Base-by-base conservation (phyloP, 352 stramenopile species). In the Phytophthora macrochlamydospora region DNA sequence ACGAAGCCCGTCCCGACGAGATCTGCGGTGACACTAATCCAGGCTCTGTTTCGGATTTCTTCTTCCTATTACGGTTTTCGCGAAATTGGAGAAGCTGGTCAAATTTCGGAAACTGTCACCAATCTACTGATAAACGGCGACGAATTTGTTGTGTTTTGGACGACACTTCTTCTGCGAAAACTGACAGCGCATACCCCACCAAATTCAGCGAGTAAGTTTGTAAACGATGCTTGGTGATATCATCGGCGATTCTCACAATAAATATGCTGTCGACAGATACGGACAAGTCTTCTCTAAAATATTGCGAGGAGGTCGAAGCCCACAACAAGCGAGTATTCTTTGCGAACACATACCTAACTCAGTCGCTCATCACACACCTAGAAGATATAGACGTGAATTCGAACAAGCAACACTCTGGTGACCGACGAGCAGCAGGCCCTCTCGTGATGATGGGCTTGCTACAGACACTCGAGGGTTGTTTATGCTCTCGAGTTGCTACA, bases 381-480 rank as follows among this genome's bases (percentile, higher is more conserved):
- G 71, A 85, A 35, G 72, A 78, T 62, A 79, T 92, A 24, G 74
- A 87, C 24, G 63, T 90, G 30, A 75, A 84, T 44, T 71, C 71
- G 7, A 59, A 59, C 7, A 48, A 51, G 13, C 63, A 58, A n/a
- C 70, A 40, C 62, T 51, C 31, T 7, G 50, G 31, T 53, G 35
- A 52, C 2, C 53, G 50, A 11, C 59, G 51, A 4, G 65, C 32
- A 18, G 67, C 48, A 53, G 87, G 87, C 0, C 85, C 89, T 30
- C 79, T 98, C 40, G 89, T 97, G 40, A 78, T 98, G 52, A 97
- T 98, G 88, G 91, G 90, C 1, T 65, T 97, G 52, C 83, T 97
- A 42, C 83, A 97, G 57, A 95, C 94, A 13, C 73, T 99, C 0
- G 95, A 99, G 69, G 85, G 75, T 7, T 83, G 94, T 28, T 63